Base-by-base conservation (phyloP, 2,329 filamentous ascomycete species). In the Zymoseptoria tritici region DNA sequence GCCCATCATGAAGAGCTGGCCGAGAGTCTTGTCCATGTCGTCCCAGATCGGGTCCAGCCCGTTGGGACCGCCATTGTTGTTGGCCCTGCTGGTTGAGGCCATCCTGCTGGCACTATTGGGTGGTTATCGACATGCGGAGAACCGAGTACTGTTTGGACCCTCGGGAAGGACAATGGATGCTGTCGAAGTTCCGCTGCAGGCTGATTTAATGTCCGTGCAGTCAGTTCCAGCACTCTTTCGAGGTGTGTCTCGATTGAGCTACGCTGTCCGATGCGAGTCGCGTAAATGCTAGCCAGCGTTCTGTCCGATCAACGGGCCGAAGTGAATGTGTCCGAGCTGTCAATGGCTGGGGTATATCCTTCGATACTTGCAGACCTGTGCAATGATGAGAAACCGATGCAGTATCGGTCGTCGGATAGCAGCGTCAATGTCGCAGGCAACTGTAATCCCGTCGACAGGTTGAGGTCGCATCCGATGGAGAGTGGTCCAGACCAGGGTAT, bases 11-110 rank as follows among this genome's bases (percentile, higher is more conserved):
- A 76, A 71, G 53, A 74, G 72, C 65, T 74, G 73, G 21, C 71
- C 78, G 70, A 81, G 73, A 58, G 77, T 77, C 71, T 86, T 88
- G 77, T 90, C 85, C 70, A 89, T 81, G 74, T 90, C 82, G 71
- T 90, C 85, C 88, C 88, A 91, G 61, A 79, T 76, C 65, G 78
- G 75, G 72, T 80, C 77, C 60, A 80, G 70, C 64, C 11, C 16
- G 36, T 16, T 42, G 36, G 36, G 16, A 3, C 16, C 36, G 36
- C 36, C 36, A 42, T 42, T 42, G 11, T 42, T 42, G 36, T 42
- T 16, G 36, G 16, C 36, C 16, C 36, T 16, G 11, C 36, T 42
- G 36, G 36, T 42, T 8, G 36, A 42, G 11, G 36, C 36, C 36
- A 42, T 42, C 11, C 16, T 42, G 9, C 16, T 16, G 36, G 36